These are phyloP conservation scores for Dictyostelium intermedium DNA, from an alignment of 78 protist species.

Conservation along the genomic window DNA sequence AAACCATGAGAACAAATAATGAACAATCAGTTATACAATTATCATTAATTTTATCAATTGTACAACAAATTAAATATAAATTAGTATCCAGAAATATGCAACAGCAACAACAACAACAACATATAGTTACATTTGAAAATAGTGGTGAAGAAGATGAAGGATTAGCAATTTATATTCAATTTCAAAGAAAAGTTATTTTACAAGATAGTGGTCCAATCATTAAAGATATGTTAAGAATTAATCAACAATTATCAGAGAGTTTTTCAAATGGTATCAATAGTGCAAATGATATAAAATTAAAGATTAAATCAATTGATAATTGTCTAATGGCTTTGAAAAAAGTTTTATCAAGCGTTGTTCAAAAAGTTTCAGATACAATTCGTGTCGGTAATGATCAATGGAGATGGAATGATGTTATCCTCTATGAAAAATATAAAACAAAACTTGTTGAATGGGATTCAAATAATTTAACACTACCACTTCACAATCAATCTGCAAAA, in stretches of 20 bases:
- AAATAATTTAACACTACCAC: neutral
- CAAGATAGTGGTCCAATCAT: constrained; percentile 10
- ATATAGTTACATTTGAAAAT: too few relatives aligned
- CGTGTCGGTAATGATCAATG: neutral
- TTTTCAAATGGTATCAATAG: neutral
- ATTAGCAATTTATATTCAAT: neutral
- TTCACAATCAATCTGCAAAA: constrained; percentile 61
- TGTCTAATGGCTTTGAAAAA: constrained; percentile 29
- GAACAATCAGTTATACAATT: neutral
- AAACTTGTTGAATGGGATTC: constrained; percentile 12
- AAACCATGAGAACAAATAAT: constrained; percentile 24
- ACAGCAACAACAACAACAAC: neutral
- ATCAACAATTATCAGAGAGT: neutral
- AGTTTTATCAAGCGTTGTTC: constrained; percentile 4
- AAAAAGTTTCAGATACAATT: neutral
- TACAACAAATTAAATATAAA: constrained; percentile 15
- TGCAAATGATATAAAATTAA: constrained; percentile 2
- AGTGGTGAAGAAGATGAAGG: constrained; percentile 59
- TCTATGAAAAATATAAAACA: neutral
- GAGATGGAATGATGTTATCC: constrained; percentile 33
- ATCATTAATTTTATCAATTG: constrained; percentile 34
- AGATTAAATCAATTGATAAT: constrained; percentile 4
- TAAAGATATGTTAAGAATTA: constrained; percentile 35
- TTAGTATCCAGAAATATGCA: neutral
- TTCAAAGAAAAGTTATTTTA: constrained; percentile 2